phyloP scores from a whole-genome alignment of 139 green algal genomes.

The Mychonastes homosphaera region DNA sequence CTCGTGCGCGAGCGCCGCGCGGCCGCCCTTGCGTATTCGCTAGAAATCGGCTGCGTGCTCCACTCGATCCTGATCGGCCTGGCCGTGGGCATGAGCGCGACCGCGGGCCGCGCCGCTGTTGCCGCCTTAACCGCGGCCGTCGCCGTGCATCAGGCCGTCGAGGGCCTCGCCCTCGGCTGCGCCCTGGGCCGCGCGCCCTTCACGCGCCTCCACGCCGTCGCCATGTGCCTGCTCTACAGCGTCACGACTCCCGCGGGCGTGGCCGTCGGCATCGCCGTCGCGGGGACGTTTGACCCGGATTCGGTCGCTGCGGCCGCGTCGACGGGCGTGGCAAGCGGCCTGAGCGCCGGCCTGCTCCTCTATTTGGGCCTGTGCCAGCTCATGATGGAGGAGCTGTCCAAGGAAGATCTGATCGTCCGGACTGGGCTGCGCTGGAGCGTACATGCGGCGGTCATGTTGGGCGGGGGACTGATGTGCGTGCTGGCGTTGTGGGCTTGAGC shows the following conservation, averaged over 20 bases:
- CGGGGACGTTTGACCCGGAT: constrained; percentile 28
- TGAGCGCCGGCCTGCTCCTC: constrained; percentile 44
- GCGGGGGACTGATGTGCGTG: constrained; percentile 22
- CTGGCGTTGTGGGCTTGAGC: constrained; percentile 34
- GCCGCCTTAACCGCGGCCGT: constrained; percentile 12
- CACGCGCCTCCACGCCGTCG: neutral
- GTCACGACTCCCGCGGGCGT: constrained; percentile 50
- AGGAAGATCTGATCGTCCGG: constrained; percentile 14
- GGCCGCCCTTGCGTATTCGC: constrained; percentile 14
- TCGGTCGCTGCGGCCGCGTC: constrained; percentile 12
- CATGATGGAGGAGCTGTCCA: constrained; percentile 34
- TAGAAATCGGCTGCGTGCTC: constrained; percentile 37
- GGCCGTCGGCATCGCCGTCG: constrained; percentile 39
- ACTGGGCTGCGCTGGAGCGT: constrained; percentile 9
- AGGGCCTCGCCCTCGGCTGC: constrained; percentile 40
- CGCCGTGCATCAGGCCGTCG: constrained; percentile 46
- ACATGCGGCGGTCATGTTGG: constrained; percentile 19
- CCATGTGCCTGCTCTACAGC: constrained; percentile 34
- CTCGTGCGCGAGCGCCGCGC: neutral
- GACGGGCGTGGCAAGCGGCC: constrained; percentile 41
- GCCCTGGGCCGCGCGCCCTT: constrained; percentile 29
- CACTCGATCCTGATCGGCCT: constrained; percentile 33
- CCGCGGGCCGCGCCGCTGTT: constrained; percentile 3
- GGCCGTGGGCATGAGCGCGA: constrained; percentile 15
- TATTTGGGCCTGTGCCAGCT: constrained; percentile 55